Base-by-base conservation (phyloP, 495 filamentous ascomycete genomes). In the Xylaria nigripes region DNA sequence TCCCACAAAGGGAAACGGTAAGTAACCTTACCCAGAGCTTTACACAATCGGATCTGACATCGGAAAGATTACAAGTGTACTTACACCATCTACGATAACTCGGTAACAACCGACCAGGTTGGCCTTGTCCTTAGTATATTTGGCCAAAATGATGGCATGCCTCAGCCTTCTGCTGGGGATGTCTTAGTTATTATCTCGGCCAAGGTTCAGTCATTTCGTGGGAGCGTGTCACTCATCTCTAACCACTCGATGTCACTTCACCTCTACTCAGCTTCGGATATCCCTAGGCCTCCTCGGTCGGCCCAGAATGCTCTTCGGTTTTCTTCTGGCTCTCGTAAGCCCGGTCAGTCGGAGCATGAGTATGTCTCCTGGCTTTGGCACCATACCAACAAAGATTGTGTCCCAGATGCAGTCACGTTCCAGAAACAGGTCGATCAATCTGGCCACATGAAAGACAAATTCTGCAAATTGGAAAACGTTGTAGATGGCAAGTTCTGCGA, bases 401-500 rank as follows among this genome's bases (percentile, higher is more conserved):
- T 80, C 9, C 74, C 81, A 10, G 67, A 75, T 8, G 60, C 69
- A n/a, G 61, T 59, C 2, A 66, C 69, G 19, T 83, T 82, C 61
- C 65, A 72, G 46, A 67, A 63, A 24, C 62, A 61, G 8, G 43
- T 55, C 2, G 44, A 53, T 8, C 64, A 64, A 56, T 77, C 76
- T 6, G 48, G 62, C 12, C 73, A 72, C 50, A 21, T 66, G 42
- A 77, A 70, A 49, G 58, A 77, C 3, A 89, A 86, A 50, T 85
- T 86, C 57, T 68, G 72, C 30, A 72, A 86, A 0, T 72, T 96
- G 48, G 76, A 85, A 56, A 82, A 90, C 64, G 66, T 89, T 15
- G 54, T 75, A 40, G 65, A 75, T 7, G 54, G 71, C 25, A 71
- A 59, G 1, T 89, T 84, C 63, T 81, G 78, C 63, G 83, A 96